Percentiles rank a stretch among this genome's conserved stretches.
These are phyloP conservation scores for Backusella tarrabulga DNA, from an alignment of 192 early-diverging fungal genomes.

Conservation along the genomic window DNA sequence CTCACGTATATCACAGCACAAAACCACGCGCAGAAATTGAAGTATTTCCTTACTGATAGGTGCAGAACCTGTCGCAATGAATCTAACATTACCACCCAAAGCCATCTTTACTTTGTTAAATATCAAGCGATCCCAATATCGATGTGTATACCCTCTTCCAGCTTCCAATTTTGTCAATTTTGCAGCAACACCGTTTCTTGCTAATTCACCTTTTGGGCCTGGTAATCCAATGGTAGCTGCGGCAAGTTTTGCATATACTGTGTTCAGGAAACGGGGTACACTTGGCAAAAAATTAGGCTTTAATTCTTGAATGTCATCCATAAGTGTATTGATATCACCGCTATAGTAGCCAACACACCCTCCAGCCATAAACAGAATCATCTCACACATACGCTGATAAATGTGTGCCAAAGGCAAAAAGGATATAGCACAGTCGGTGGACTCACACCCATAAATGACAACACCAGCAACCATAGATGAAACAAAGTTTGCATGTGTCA, in stretches of 20 bases:
- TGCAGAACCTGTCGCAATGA: slow-evolving; percentile 66
- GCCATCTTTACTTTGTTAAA: slow-evolving; percentile 79
- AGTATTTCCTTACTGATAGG: slow-evolving; percentile 65
- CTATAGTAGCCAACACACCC: slow-evolving; percentile 69
- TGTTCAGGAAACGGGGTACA: slow-evolving; percentile 89
- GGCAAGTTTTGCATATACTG: slow-evolving; percentile 69
- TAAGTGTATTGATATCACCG: slow-evolving; percentile 62
- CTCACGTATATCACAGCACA: slow-evolving; percentile 63
- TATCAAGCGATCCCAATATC: slow-evolving; percentile 82
- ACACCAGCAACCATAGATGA: slow-evolving; percentile 29
- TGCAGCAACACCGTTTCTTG: slow-evolving; percentile 52
- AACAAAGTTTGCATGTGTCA: slow-evolving; percentile 68
- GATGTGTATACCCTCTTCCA: slow-evolving; percentile 60
- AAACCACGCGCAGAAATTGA: slow-evolving; percentile 66
- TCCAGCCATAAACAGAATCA: slow-evolving; percentile 51
- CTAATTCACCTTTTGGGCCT: slow-evolving; percentile 47
- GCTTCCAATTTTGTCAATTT: slow-evolving; percentile 58
- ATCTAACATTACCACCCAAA: slow-evolving; percentile 72
- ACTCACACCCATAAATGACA: neutral
- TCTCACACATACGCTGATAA: slow-evolving; percentile 66
- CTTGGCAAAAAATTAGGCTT: slow-evolving; percentile 80
- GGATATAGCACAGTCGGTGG: slow-evolving; percentile 39
- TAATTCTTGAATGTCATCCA: slow-evolving; percentile 81
- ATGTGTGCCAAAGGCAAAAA: slow-evolving; percentile 91
- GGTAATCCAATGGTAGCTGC: slow-evolving; percentile 58